Evolutionary conservation across 208 protist species (phyloP).

Genomic region (Wallacemonas rigidus): DNA sequence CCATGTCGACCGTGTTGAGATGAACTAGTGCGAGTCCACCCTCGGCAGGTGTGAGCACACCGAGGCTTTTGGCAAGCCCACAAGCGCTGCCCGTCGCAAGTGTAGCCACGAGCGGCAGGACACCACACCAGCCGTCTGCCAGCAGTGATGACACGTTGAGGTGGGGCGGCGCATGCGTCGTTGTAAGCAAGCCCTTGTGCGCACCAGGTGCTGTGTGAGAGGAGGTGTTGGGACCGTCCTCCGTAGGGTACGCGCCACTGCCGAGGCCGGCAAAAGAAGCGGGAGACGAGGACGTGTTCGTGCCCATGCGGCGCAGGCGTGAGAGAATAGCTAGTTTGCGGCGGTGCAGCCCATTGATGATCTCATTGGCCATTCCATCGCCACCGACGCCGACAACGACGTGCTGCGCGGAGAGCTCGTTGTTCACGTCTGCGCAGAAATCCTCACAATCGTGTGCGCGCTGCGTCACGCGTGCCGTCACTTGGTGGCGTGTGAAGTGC

Average conservation of each 20-base stretch:
- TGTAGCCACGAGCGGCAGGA: slow-evolving; percentile 72
- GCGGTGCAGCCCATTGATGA: slow-evolving; percentile 77
- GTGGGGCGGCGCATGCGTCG: background rate
- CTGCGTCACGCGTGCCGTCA: slow-evolving; percentile 52
- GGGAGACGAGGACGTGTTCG: background rate
- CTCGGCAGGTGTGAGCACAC: slow-evolving; percentile 43
- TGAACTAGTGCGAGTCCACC: slow-evolving; percentile 73
- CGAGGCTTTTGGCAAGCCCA: slow-evolving; percentile 80
- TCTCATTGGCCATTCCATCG: slow-evolving; percentile 86
- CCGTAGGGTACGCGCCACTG: slow-evolving; percentile 6
- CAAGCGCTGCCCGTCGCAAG: slow-evolving; percentile 83
- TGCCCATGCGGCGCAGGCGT: slow-evolving; percentile 23
- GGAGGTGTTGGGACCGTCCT: background rate
- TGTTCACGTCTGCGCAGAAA: slow-evolving; percentile 68
- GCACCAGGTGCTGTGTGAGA: background rate
- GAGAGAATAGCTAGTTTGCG: slow-evolving; percentile 46
- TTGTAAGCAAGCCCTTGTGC: background rate
- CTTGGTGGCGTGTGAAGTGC: slow-evolving; percentile 72
- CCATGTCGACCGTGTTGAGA: slow-evolving; percentile 53
- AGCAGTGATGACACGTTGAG: slow-evolving; percentile 15
- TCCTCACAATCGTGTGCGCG: slow-evolving; percentile 80
- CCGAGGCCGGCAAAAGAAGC: background rate
- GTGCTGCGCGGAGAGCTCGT: slow-evolving; percentile 42
- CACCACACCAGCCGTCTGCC: slow-evolving; percentile 36
- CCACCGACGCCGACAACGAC: slow-evolving; percentile 76